Base-by-base conservation (phyloP, 805 yeast species). In the Kodamaea lidongshanica region DNA sequence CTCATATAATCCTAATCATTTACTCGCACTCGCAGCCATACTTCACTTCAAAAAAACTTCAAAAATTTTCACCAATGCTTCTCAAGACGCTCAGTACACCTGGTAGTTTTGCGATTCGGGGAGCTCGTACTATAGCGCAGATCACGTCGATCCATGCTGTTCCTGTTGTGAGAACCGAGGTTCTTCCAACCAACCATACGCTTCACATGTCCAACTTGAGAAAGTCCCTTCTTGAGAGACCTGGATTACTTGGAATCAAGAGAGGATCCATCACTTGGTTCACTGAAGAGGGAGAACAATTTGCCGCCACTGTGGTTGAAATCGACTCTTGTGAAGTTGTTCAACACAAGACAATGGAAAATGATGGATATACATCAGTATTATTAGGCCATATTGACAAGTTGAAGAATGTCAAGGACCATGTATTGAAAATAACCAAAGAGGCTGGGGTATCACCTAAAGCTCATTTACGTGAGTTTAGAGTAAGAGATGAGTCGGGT, bases 241-340 rank as follows among this genome's bases (percentile, higher is more conserved):
- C 95, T 6, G 98, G 98, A 8, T 62, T 85, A 12, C 59, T 89
- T 16, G 94, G 94, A 1, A 63, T 76, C 40, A 92, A 92, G 53
- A 67, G 80, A 35, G 97, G 96, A 11, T 89, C 89, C 96, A 77
- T 87, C 29, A 76, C 92, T 10, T 83, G 76, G 72, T 89, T 72
- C 49, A 78, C 79, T 39, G 70, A 71, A 16, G 67, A 67, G 9
- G 97, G 96, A 16, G 66, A 64, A 31, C 77, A 77, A 39, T 56
- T 69, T 32, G 88, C 94, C 2, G 92, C 94, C 28, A 92, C 98
- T 4, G 82, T 92, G 6, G 63, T 92, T 23, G 94, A 87, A 52
- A 72, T 92, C 37, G 82, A 87, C 53, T 75, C 88, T 33, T 84
- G 85, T 40, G 97, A 92, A 61, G 97, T 92, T 11, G 58, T 80